Evolutionary conservation across 306 rosid genomes (phyloP).

Genomic region (Vigna mungo): DNA sequence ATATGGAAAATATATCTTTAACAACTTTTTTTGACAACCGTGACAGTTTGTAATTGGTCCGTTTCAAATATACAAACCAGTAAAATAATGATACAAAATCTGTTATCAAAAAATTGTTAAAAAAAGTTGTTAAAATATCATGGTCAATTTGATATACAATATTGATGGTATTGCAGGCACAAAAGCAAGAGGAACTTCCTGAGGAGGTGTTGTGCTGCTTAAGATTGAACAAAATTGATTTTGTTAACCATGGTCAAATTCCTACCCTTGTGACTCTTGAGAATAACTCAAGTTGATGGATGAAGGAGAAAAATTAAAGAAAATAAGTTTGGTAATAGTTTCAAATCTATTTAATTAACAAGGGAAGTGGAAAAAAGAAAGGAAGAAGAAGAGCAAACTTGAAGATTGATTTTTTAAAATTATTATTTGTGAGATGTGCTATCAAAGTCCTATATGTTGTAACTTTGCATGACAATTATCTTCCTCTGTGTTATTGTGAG

Average conservation of each 20-base stretch:
- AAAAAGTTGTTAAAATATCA: no score
- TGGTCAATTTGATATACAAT: neutral
- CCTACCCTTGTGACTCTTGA: slow-evolving; percentile 69
- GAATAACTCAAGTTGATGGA: slow-evolving; percentile 38
- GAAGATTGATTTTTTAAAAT: neutral
- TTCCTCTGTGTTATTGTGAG: slow-evolving; percentile 8
- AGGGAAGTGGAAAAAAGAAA: neutral
- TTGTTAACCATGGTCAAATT: slow-evolving; percentile 82
- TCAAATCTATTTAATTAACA: slow-evolving; percentile 22
- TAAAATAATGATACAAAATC: no score
- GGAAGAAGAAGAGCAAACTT: slow-evolving; percentile 6
- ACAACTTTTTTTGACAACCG: no score
- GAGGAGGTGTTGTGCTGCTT: slow-evolving; percentile 86
- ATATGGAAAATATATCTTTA: neutral
- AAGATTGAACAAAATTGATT: slow-evolving; percentile 79
- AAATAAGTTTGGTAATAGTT: neutral
- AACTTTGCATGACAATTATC: neutral
- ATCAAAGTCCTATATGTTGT: slow-evolving; percentile 5
- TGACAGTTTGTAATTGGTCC: no score
- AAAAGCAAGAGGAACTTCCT: slow-evolving; percentile 87
- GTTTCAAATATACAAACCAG: no score
- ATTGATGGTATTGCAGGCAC: slow-evolving; percentile 65
- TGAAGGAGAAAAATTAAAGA: neutral
- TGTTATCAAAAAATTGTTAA: no score
- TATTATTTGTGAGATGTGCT: neutral